Evolutionary conservation across 2,329 filamentous ascomycete genomes (phyloP), one percentile per base, ranked within the genome.

Genomic region (Albophoma yamanashiensis): DNA sequence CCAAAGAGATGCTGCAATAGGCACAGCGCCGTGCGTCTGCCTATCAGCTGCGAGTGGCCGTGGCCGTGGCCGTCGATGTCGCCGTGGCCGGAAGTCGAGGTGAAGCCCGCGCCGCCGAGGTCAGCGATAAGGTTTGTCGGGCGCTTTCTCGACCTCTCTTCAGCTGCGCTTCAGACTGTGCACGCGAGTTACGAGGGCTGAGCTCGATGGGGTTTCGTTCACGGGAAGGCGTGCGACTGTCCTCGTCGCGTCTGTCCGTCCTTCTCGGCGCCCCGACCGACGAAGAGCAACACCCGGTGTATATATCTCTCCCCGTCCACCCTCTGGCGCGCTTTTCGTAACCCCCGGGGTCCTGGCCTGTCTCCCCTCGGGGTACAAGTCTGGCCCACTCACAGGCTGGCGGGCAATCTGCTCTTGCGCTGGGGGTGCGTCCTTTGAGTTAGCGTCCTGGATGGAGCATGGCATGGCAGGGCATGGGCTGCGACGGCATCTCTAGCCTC

Each of bases 221-320:
- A 34, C 47, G 47, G 47, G 9, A 52, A 17, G 47, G 55, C 55
- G 55, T 56, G 55, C 40, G 55, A 56, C 22, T 47, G 43, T 47
- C 22, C n/a, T 22, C 15, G 25, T 50, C 25, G 47, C 47, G 47
- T 34, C 47, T 34, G 25, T 52, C 47, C 15, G 11, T 50, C 45
- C 20, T 31, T 50, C 45, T 55, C 60, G 47, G 60, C 58, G 60
- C 57, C 47, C 59, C 60, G 55, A 40, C 55, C n/a, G 36, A 40
- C 36, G 4, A n/a, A 27, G 36, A 56, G 55, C 55, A 56, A 59
- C 58, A 57, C 58, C 60, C 62, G 62, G 62, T 62, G 59, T 61
- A 63, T 61, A 63, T 59, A 62, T 63, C 61, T 61, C 27, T 59
- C 38, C 58, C 57, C 60, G 40, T 61, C 27, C 59, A 39, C 58